Base-by-base conservation (phyloP, 176 grass and related monocot genomes). In the Carex parvula region DNA sequence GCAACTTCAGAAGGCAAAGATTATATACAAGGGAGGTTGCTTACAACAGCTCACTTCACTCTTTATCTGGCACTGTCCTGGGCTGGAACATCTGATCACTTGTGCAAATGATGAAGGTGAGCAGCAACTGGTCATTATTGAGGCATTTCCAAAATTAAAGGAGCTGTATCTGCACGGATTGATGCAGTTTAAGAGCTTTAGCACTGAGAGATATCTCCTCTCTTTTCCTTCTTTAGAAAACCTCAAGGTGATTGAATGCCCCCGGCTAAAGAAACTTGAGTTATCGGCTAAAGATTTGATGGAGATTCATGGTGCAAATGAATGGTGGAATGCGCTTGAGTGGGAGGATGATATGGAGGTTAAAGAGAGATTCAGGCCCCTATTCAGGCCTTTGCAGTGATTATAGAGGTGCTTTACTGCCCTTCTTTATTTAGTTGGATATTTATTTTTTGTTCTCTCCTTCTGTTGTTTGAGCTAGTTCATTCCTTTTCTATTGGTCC, bases 111-210 rank as follows among this genome's bases (percentile, higher is more conserved):
- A 61, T 8, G 86, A 94, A 65, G 79, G 66, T 63, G 42, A 67
- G 33, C 32, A 64, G 60, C 20, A 2, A 2, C 50, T 13, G 14
- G 86, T 26, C 50, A 59, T 81, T 26, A 82, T 92, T 26, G 84
- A 87, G 26, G 90, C 94, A 3, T 97, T 97, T 70, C 94, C 94
- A 26, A 92, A 90, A 60, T 92, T 97, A 37, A 94, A 88, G 18
- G 92, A 94, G 9, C 37, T 97, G 35, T 71, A 86, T 83, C 72
- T 97, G 64, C 90, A 90, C 10, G 85, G 92, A 16, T 60, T 97
- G 42, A 33, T 83, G 4, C 85, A 73, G 37, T 89, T 91, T 22
- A 94, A 80, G 50, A 84, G 83, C 67, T 41, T 94, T 77, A 89
- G 88, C 88, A 86, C 85, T n/a, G 80, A 32, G 56, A 85, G 58